Base-by-base conservation (phyloP, 306 rosid species). In the Lathyrus oleraceus region DNA sequence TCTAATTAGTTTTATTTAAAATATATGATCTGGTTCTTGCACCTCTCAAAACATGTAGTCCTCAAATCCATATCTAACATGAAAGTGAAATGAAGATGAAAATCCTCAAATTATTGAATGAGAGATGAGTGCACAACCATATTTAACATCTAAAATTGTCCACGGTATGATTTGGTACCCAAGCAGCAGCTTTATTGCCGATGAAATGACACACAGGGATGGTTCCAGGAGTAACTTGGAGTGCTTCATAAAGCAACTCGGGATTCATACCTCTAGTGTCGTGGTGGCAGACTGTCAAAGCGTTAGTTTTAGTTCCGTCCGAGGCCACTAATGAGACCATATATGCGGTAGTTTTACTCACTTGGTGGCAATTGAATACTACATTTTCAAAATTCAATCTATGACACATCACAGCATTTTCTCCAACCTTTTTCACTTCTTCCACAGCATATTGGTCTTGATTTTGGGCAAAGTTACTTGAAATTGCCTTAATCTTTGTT, bases 261-360 rank as follows among this genome's bases (percentile, higher is more conserved):
- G 67, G 35, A 59, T 71, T 63, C 75, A 71, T 71, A 2, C 75
- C 67, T 44, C 75, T 44, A 16, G 75, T 71, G 4, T 71, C 75
- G 27, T 71, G 75, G 67, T 71, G 75, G n/a, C 75, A 71, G 17
- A 71, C 51, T 2, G 75, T 71, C 11, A 71, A 38, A 11, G 75
- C 75, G 4, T 17, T 58, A 58, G 59, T 57, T 58, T 71, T 71
- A 17, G 21, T 30, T 25, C 75, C 75, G 16, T 70, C 75, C 0
- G n/a, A n/a, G n/a, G n/a, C n/a, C n/a, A 21, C 58, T 35, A 70
- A 58, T 28, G 75, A 39, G 38, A 70, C 67, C 21, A 58, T 8
- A 1, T 70, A 70, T 42, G 47, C 23, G 8, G 20, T 70, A 2
- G 75, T 70, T 16, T 67, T 57, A 3, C 25, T 23, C 5, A 70